Evolutionary conservation across 345 rosid genomes (phyloP), one percentile per base, ranked within the genome.

Genomic region (Hypericum perforatum): DNA sequence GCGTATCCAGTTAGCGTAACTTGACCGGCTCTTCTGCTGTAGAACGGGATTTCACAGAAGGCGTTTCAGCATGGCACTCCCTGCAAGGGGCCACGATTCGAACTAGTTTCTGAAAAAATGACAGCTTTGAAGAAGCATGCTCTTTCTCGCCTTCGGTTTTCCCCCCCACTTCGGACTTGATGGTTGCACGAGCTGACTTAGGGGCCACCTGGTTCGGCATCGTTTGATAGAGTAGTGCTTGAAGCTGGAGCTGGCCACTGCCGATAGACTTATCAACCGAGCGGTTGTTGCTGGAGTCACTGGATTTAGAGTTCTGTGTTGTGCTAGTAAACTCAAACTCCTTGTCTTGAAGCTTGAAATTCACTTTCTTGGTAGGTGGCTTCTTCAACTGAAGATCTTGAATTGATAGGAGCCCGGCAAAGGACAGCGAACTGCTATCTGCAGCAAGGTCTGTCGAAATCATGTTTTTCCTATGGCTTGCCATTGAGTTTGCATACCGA

Each of bases 21-120:
- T 60, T 63, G 47, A 11, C 10, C 36, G 43, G 37, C 54, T 41
- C 40, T 40, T 16, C 45, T 51, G 52, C 32, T 1, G 4, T 10
- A 11, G 37, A 40, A 45, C 44, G 56, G 22, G 22, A 53, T 58
- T 60, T 62, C 11, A 37, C 29, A 0, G 53, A 15, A 45, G 79
- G 72, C 50, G 63, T 62, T 42, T 37, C 41, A 10, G 74, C 70
- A 40, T 51, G 66, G 64, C 79, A 73, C 57, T 69, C 72, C 61
- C 63, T 60, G 70, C 80, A 75, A 13, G 80, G 77, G 11, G 68
- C 68, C 44, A 75, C 15, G 55, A 80, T 47, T 46, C 2, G 54
- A 36, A 76, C 43, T 29, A 75, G 16, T 66, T 60, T 72, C 59
- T 10, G 52, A 9, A 58, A 68, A 40, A 63, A 56, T 15, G 60